phyloP scores from a whole-genome alignment of 1,284 basidiomycete species.

The Tetrapyrgos nigripes region DNA sequence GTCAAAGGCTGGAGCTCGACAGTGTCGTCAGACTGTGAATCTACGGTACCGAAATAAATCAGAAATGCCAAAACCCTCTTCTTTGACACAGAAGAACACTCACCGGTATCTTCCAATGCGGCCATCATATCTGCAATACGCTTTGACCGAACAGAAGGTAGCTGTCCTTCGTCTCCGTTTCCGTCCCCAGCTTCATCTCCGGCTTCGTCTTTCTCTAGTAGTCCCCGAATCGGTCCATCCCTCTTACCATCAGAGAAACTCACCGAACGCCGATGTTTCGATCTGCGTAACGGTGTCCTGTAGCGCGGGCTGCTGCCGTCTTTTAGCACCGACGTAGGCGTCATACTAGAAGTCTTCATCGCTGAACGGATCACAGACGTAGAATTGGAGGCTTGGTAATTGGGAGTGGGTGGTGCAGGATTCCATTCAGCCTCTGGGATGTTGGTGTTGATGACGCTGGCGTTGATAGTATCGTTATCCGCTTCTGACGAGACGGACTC shows the following conservation, averaged over 20 bases:
- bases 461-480: too few species aligned
- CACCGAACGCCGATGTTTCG: constrained; percentile 77
- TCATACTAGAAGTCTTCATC: constrained; percentile 57
- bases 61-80: constrained; percentile 7
- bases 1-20: constrained; percentile 55
- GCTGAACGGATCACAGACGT: constrained; percentile 52
- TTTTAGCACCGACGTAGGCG: constrained; percentile 62
- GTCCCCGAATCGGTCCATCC: constrained; percentile 81
- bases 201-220: constrained; percentile 47
- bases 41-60: constrained; percentile 26
- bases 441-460: too few species aligned
- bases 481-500: too few species aligned
- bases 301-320: constrained; percentile 45
- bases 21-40: constrained; percentile 43
- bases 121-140: constrained; percentile 82
- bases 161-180: constrained; percentile 40
- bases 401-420: constrained; percentile 14
- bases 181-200: constrained; percentile 39
- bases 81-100: constrained; percentile 30
- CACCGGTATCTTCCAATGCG: constrained; percentile 70
- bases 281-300: constrained; percentile 56
- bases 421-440: too few species aligned
- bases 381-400: constrained; percentile 22
- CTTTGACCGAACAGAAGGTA: constrained; percentile 75
- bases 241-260: constrained; percentile 93